Evolutionary conservation across 495 filamentous ascomycete species (phyloP).

Genomic region (Penicillium coprophilum): DNA sequence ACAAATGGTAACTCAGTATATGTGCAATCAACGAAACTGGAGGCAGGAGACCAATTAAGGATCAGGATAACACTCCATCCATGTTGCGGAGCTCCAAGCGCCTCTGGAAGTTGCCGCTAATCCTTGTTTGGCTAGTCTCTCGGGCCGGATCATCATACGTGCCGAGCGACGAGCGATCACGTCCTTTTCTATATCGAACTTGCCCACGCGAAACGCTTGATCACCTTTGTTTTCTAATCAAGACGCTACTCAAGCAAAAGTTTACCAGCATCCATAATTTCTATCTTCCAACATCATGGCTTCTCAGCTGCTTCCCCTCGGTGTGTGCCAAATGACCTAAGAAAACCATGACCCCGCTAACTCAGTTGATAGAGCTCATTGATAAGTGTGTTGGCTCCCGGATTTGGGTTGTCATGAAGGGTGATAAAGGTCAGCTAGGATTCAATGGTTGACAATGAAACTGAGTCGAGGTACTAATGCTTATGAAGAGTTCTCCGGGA

Average conservation of each 20-base stretch:
- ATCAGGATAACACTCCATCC: neutral
- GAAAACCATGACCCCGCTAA: constrained; percentile 21
- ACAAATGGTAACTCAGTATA: neutral
- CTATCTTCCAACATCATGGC: constrained; percentile 52
- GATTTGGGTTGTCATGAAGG: constrained; percentile 99
- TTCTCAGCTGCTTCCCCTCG: constrained; percentile 77
- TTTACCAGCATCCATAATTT: neutral
- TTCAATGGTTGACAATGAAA: neutral
- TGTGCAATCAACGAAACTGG: neutral
- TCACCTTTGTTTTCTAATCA: neutral
- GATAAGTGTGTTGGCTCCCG: constrained; percentile 97
- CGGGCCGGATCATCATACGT: constrained; percentile 21
- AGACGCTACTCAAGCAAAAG: neutral
- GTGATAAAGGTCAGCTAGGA: constrained; percentile 74
- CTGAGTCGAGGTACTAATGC: constrained; percentile 18
- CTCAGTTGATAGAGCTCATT: constrained; percentile 71
- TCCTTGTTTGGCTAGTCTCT: constrained; percentile 13
- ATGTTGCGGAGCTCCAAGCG: constrained; percentile 7
- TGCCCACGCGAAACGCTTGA: constrained; percentile 1
- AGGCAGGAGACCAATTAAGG: neutral
- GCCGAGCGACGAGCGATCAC: constrained; percentile 20
- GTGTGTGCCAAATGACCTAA: constrained; percentile 38
- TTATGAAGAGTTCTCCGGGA: constrained; percentile 83
- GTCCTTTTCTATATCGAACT: constrained; percentile 28
- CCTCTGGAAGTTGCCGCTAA: neutral